phyloP scores from a whole-genome alignment of 1,139 yeast species.

The Candida glucosophila region DNA sequence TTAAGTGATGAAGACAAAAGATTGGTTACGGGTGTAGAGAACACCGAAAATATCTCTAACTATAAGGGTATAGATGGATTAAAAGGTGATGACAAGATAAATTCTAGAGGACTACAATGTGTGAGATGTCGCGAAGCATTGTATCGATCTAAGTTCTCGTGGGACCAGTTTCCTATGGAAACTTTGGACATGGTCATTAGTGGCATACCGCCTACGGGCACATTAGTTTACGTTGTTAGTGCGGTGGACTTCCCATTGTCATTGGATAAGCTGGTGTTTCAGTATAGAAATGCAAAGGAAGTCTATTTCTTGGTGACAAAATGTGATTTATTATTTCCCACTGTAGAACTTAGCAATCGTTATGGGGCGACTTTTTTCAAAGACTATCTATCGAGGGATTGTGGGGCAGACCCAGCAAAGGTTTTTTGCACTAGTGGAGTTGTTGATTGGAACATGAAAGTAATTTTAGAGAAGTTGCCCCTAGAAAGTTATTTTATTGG shows the following conservation, averaged over 20 bases:
- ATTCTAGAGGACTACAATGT: constrained; percentile 21
- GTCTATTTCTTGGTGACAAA: constrained; percentile 51
- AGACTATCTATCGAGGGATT: constrained; percentile 30
- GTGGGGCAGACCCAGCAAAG: constrained; percentile 34
- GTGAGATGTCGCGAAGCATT: constrained; percentile 48
- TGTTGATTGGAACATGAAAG: constrained; percentile 43
- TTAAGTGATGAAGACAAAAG: constrained; percentile 18
- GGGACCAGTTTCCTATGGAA: constrained; percentile 26
- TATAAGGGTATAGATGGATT: background rate
- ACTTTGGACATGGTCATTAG: constrained; percentile 28
- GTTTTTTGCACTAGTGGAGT: constrained; percentile 43
- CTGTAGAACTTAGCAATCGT: constrained; percentile 19
- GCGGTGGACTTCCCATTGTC: constrained; percentile 67
- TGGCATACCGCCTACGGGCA: constrained; percentile 39
- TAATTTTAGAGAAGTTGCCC: constrained; percentile 24
- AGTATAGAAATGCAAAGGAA: constrained; percentile 23
- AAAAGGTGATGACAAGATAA: constrained; percentile 5
- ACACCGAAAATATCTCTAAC: constrained; percentile 3
- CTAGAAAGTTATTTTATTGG: constrained; percentile 56
- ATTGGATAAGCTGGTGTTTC: constrained; percentile 30
- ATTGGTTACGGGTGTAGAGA: constrained; percentile 16
- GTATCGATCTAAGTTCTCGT: constrained; percentile 28
- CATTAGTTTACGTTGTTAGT: constrained; percentile 52
- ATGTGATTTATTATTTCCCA: constrained; percentile 42
- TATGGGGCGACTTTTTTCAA: constrained; percentile 38